Percentiles rank a stretch among this genome's conserved stretches.
phyloP scores from a whole-genome alignment of 2,329 filamentous ascomycete genomes.

The Aspergillus fumigatiaffinis region DNA sequence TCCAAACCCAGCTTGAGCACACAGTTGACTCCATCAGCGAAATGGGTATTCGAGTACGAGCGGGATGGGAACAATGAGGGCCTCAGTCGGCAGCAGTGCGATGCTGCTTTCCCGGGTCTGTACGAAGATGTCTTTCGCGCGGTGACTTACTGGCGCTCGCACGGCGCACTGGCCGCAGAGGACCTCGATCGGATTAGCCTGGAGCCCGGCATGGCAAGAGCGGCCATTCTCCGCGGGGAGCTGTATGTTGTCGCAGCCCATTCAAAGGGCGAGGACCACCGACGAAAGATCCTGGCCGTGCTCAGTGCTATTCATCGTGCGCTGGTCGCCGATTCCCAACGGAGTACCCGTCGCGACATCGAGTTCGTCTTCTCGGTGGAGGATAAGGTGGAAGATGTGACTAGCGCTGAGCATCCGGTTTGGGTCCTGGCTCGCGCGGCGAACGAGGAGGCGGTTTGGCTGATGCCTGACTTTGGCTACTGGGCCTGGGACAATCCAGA shows the following conservation, averaged over 20 bases:
- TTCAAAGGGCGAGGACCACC: slow-evolving; percentile 34
- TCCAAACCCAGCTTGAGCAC: slow-evolving; percentile 8
- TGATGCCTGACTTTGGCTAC: slow-evolving; percentile 52
- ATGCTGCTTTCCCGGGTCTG: slow-evolving; percentile 32
- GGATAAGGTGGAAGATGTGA: slow-evolving; percentile 43
- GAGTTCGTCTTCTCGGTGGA: slow-evolving; percentile 47
- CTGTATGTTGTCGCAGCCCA: slow-evolving; percentile 29
- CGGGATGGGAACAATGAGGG: slow-evolving; percentile 31
- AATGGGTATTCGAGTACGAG: slow-evolving; percentile 30
- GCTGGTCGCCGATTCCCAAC: slow-evolving; percentile 37
- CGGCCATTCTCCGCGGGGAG: slow-evolving; percentile 30
- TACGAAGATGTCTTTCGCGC: slow-evolving; percentile 35
- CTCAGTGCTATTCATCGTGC: slow-evolving; percentile 49
- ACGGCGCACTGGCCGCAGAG: slow-evolving; percentile 21
- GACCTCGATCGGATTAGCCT: slow-evolving; percentile 28
- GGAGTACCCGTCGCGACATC: slow-evolving; percentile 37
- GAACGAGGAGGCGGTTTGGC: slow-evolving; percentile 43
- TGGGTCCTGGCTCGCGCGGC: slow-evolving; percentile 43
- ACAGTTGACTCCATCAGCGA: slow-evolving; percentile 6
- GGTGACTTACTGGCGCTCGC: slow-evolving; percentile 24
- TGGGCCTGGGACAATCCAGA: slow-evolving; percentile 45
- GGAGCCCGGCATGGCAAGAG: slow-evolving; percentile 32
- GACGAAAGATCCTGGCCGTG: slow-evolving; percentile 38
- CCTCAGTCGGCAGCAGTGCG: slow-evolving; percentile 27
- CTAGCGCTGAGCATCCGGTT: slow-evolving; percentile 31